A percentile compares a stretch with the other conserved stretches of the same genome.
These are phyloP conservation scores for Dryas octopetala DNA, from an alignment of 306 rosid species.

Conservation along the genomic window DNA sequence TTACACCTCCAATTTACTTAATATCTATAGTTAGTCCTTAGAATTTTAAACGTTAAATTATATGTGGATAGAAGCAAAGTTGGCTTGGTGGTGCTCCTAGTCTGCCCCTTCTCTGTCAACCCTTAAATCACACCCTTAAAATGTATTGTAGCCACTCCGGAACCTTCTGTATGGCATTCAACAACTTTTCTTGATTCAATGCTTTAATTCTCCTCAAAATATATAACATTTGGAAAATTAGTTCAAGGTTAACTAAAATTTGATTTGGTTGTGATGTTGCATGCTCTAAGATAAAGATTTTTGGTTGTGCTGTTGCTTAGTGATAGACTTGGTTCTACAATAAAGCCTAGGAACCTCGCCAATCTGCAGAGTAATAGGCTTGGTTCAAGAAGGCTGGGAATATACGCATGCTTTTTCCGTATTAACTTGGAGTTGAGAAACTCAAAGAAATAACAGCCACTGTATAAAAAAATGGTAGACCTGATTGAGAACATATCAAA, in stretches of 20 bases:
- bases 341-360: background rate
- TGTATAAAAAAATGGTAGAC: background rate
- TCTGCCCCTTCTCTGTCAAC: background rate
- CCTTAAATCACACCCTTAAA: background rate
- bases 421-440: too few species aligned
- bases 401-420: too few species aligned
- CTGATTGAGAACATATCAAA: background rate
- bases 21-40: background rate
- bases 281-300: too few species aligned
- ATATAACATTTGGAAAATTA: background rate
- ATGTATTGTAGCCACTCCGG: background rate
- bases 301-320: background rate
- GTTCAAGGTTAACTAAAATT: background rate
- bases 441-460: too few species aligned
- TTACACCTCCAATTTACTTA: background rate
- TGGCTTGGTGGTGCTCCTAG: background rate
- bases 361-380: too few species aligned
- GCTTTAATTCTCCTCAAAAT: too few species aligned
- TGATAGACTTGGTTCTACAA: background rate
- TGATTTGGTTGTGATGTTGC: background rate
- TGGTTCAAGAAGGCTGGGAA: too few species aligned
- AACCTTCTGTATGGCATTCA: background rate
- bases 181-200: too few species aligned
- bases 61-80: background rate
- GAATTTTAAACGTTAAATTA: background rate